Conservation (phyloP, 805 yeast genomes). For the Candida arabinofermentans region DNA sequence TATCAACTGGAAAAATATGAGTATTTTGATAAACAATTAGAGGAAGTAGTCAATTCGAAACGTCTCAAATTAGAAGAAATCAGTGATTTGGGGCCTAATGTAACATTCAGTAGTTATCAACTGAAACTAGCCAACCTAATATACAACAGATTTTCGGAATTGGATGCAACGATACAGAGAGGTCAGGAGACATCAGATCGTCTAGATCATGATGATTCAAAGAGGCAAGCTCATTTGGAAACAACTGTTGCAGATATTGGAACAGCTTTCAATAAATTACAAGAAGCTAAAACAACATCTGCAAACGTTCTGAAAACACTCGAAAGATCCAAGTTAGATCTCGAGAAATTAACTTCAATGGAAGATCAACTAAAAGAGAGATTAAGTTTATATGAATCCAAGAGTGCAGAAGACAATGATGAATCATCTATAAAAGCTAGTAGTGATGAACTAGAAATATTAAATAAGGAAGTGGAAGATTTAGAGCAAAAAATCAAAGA, state of each 20-base stretch:
- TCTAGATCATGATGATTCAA: constrained; percentile 35
- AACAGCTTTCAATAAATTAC: constrained; percentile 34
- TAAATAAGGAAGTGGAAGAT: constrained; percentile 7
- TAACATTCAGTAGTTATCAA: constrained; percentile 29
- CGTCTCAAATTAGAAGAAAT: no score
- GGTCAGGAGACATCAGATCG: constrained; percentile 20
- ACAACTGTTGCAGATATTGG: constrained; percentile 37
- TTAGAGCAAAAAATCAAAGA: constrained; percentile 14
- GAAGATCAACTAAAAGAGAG: constrained; percentile 8
- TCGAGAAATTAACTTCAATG: constrained; percentile 15
- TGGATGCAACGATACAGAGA: constrained; percentile 22
- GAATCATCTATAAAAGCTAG: constrained; percentile 9
- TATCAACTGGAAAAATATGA: constrained; percentile 13
- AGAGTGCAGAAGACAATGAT: constrained; percentile 6
- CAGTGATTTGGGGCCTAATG: background rate
- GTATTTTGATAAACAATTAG: constrained; percentile 18
- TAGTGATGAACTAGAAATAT: constrained; percentile 9
- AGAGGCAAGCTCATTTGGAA: constrained; percentile 39
- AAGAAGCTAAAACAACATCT: constrained; percentile 30
- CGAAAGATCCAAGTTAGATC: constrained; percentile 30
- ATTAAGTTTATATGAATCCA: constrained; percentile 3
- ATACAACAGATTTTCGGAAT: constrained; percentile 28
- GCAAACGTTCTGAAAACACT: constrained; percentile 27
- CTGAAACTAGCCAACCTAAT: constrained; percentile 34
- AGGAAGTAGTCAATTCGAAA: background rate